These are phyloP conservation scores for Podospora anserina DNA, from an alignment of 495 filamentous ascomycete genomes.

Conservation along the genomic window DNA sequence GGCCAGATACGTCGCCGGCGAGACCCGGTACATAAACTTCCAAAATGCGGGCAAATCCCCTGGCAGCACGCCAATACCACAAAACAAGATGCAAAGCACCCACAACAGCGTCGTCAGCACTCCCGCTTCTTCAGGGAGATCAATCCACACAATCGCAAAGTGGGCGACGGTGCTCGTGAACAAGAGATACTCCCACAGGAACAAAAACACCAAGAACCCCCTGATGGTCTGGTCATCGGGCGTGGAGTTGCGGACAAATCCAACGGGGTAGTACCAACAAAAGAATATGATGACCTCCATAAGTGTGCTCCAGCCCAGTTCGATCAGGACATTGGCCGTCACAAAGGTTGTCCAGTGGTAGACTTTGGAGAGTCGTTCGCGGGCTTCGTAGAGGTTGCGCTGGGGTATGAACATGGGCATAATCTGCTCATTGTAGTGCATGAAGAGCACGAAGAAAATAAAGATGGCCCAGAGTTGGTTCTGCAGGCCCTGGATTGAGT, in stretches of 20 bases:
- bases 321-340: conserved; percentile 33
- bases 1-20: conserved; percentile 51
- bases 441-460: conserved; percentile 45
- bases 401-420: conserved; percentile 65
- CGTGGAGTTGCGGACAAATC: conserved; percentile 41
- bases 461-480: conserved; percentile 71
- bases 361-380: conserved; percentile 67
- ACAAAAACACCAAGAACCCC: conserved; percentile 30
- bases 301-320: conserved; percentile 53
- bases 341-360: conserved; percentile 61
- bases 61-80: conserved; percentile 45
- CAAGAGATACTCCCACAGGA: conserved; percentile 45
- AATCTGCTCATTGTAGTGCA: conserved; percentile 48
- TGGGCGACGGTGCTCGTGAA: conserved; percentile 55
- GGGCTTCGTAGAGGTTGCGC: conserved; percentile 62
- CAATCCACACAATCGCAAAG: conserved; percentile 27
- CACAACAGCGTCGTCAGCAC: not conserved
- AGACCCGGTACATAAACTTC: conserved; percentile 46
- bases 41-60: conserved; percentile 43
- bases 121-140: not conserved
- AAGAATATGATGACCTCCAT: conserved; percentile 53
- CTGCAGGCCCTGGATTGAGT: conserved; percentile 63
- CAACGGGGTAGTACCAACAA: conserved; percentile 56
- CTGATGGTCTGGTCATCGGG: conserved; percentile 34
- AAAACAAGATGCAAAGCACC: conserved; percentile 8